Base-by-base conservation (phyloP, 805 yeast genomes). In the Saccharomycopsis vini region DNA sequence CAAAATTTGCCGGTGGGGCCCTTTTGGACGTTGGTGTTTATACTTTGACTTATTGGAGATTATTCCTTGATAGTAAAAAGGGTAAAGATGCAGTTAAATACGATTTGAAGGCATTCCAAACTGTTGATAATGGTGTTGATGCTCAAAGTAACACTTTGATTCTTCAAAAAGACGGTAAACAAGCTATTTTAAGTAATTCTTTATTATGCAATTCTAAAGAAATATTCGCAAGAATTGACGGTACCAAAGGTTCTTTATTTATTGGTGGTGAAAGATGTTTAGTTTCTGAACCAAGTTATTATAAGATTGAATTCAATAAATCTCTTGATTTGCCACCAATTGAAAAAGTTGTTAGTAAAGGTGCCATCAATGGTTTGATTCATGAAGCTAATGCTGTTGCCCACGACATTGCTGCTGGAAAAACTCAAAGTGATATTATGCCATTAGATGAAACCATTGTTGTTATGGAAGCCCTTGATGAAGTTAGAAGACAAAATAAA, bases 321-420 rank as follows among this genome's bases (percentile, higher is more conserved):
- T 66, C 66, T 40, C 50, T 44, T 1, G 9, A 42, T 2, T 34
- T 38, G 24, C 45, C 54, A 4, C 49, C 55, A 1, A 50, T 58
- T 29, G 66, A 56, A 20, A 57, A 57, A 44, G 56, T 61, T 32
- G 68, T 64, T 43, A 56, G 32, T 13, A 35, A 61, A 20, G 56
- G 62, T 6, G 67, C 65, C 3, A 68, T 64, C 36, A 56, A 61
- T 39, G 82, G 82, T 0, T 69, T 74, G 55, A 71, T 70, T 51
- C 69, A 68, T 56, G 81, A 76, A 58, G 79, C 79, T 1, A 69
- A 73, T 51, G 77, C 72, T 3, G 68, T 67, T 24, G 79, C 75
- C 3, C 56, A 63, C 38, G 72, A 68, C 43, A 59, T 76, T 33
- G 43, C 54, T 4, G 59, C 56, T 13, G 74, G 75, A 10, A 61